phyloP scores from a whole-genome alignment of 805 yeast genomes.

The Candida parachauliodes region DNA sequence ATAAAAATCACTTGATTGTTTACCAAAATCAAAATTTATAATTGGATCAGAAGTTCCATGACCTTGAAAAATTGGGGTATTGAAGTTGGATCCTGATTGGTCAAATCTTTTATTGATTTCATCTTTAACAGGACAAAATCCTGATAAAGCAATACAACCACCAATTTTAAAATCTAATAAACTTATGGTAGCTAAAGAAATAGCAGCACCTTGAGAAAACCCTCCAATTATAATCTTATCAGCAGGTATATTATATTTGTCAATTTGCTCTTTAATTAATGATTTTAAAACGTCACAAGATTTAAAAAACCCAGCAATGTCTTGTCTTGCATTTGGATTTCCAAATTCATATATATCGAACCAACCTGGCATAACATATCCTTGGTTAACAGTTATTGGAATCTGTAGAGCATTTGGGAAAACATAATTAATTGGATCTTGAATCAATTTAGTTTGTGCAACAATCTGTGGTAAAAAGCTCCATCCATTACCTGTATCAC shows the following conservation, averaged over 20 bases:
- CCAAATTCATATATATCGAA: slow-evolving; percentile 68
- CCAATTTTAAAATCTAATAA: slow-evolving; percentile 61
- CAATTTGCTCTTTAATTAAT: slow-evolving; percentile 51
- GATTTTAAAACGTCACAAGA: slow-evolving; percentile 44
- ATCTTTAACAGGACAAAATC: slow-evolving; percentile 48
- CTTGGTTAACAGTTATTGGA: slow-evolving; percentile 68
- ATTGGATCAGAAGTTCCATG: slow-evolving; percentile 82
- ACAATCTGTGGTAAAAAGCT: slow-evolving; percentile 69
- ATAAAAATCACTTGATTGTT: slow-evolving; percentile 42
- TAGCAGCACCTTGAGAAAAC: slow-evolving; percentile 90
- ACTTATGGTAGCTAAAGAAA: slow-evolving; percentile 61
- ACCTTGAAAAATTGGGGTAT: slow-evolving; percentile 81
- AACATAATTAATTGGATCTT: slow-evolving; percentile 55
- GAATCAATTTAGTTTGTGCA: slow-evolving; percentile 39
- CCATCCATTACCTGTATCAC: slow-evolving; percentile 92
- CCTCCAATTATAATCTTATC: slow-evolving; percentile 87
- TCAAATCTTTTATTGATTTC: slow-evolving; percentile 17
- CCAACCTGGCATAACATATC: slow-evolving; percentile 78
- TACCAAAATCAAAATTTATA: slow-evolving; percentile 41
- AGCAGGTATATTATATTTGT: slow-evolving; percentile 48
- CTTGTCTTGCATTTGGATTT: slow-evolving; percentile 44
- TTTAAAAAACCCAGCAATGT: slow-evolving; percentile 50
- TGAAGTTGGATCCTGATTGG: slow-evolving; percentile 34
- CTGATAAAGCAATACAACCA: slow-evolving; percentile 75
- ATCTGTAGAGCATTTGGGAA: slow-evolving; percentile 85